A percentile compares a stretch with the other conserved stretches of the same genome.
Conservation (phyloP, 2,329 filamentous ascomycete species). For the Botrytis medusae region DNA sequence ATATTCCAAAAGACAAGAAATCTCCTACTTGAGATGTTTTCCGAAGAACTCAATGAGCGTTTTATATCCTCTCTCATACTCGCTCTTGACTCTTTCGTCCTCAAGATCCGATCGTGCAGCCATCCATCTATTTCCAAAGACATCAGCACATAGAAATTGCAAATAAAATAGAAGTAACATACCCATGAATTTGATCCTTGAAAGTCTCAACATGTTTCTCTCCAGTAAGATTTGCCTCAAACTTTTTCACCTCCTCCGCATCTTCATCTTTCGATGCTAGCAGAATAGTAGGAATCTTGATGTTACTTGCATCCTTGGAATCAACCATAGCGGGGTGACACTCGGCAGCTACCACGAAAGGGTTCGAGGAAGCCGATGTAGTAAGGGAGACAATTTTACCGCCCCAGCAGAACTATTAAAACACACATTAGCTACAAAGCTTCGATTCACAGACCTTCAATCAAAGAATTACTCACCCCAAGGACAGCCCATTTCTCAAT, state of each 20-base stretch:
- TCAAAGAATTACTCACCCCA: conserved; percentile 27
- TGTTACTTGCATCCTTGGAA: conserved; percentile 56
- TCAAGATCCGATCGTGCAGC: conserved; percentile 51
- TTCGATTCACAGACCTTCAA: background rate
- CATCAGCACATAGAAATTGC: background rate
- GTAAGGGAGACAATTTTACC: conserved; percentile 38
- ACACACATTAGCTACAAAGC: background rate
- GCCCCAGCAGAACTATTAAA: conserved; percentile 39
- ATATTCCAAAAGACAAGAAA: background rate
- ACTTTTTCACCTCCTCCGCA: conserved; percentile 46
- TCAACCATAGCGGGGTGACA: conserved; percentile 65
- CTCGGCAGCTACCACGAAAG: conserved; percentile 54
- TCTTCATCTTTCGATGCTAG: conserved; percentile 67
- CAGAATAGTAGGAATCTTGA: conserved; percentile 61
- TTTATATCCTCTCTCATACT: conserved; percentile 52
- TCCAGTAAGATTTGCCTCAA: conserved; percentile 46
- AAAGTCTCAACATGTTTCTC: conserved; percentile 51
- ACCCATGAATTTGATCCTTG: conserved; percentile 52
- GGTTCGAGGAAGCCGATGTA: conserved; percentile 34
- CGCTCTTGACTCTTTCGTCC: conserved; percentile 46
- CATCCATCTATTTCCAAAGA: conserved; percentile 47
- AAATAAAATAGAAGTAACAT: background rate
- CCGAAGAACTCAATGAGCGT: conserved; percentile 46
- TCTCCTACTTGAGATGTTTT: conserved; percentile 41
- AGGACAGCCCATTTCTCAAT: conserved; percentile 48